Base-by-base conservation (phyloP, 305 asterid genomes). In the Plantago coronopus region DNA sequence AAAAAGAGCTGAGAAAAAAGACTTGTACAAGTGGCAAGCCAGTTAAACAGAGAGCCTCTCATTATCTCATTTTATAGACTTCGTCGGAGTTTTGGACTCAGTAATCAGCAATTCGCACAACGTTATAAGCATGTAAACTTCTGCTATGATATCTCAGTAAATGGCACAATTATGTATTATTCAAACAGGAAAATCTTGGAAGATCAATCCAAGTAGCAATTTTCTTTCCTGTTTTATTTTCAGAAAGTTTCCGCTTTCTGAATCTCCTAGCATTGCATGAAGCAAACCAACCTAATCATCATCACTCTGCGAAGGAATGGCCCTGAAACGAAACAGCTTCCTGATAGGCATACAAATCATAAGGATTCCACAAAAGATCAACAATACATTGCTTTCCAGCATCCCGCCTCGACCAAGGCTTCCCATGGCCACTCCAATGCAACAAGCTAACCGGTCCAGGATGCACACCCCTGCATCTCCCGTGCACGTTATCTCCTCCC, bases 331-430 rank as follows among this genome's bases (percentile, higher is more conserved):
- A 83, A 72, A 38, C 74, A 67, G 5, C 38, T 48, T 12, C 73
- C 0, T 72, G 70, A 1, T 79, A 71, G 11, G 74, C 74, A 53
- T 76, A 82, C 15, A 86, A 87, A 78, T 86, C 95, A 23, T 86
- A 86, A 31, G 89, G 91, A 43, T 87, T 83, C 95, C 95, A 86
- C 13, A 83, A 62, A 69, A 79, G 85, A 73, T 86, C 95, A 54
- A 83, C 91, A 13, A 21, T 71, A 60, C 95, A 86, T 11, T 89
- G 87, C 53, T 68, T 83, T 48, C 83, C 73, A 0, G 95, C 83
- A 59, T 83, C 91, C 64, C 81, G 31, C 71, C 95, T 78, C 72
- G 79, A 38, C 95, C 95, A 86, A 13, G 91, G 91, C 76, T 86
- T 86, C 22, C 95, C 95, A 43, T 86, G 84, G 15, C 95, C 71